Conservation (phyloP, 2,329 filamentous ascomycete genomes). For the Fusarium succisae region DNA sequence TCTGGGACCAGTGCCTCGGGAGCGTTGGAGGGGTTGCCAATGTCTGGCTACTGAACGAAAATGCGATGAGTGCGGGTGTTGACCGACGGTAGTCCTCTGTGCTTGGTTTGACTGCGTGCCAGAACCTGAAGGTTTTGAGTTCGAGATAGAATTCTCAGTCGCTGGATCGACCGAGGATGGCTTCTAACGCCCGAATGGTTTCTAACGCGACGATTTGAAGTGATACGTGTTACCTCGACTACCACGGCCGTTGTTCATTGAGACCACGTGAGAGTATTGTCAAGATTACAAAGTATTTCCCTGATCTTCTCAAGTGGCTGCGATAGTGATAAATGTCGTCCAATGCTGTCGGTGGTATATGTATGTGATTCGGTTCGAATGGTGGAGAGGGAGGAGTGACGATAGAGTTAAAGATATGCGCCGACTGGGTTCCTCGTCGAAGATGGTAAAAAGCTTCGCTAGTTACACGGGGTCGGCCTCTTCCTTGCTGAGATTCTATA, state of each 20-base stretch:
- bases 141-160: not conserved
- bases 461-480: not conserved
- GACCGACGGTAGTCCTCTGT: not conserved
- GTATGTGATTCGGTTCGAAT: slow-evolving; percentile 26
- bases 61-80: not conserved
- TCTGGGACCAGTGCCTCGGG: not conserved
- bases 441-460: not conserved
- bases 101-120: not conserved
- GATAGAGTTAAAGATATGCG: slow-evolving; percentile 27
- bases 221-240: slow-evolving; percentile 31
- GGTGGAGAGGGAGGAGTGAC: slow-evolving; percentile 30
- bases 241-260: slow-evolving; percentile 33
- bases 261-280: not conserved
- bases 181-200: slow-evolving; percentile 43
- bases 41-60: not conserved
- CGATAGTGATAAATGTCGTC: not conserved
- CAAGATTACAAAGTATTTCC: not conserved
- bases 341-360: slow-evolving; percentile 23
- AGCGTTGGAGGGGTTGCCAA: not conserved
- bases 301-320: not conserved
- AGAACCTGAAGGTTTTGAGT: not conserved
- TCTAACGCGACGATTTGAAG: slow-evolving; percentile 44
- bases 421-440: not conserved
- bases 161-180: slow-evolving; percentile 6
- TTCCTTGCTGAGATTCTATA: not conserved